Evolutionary conservation across 257 asterid species (phyloP), one percentile per base, ranked within the genome.

Genomic region (Ballota nigra): DNA sequence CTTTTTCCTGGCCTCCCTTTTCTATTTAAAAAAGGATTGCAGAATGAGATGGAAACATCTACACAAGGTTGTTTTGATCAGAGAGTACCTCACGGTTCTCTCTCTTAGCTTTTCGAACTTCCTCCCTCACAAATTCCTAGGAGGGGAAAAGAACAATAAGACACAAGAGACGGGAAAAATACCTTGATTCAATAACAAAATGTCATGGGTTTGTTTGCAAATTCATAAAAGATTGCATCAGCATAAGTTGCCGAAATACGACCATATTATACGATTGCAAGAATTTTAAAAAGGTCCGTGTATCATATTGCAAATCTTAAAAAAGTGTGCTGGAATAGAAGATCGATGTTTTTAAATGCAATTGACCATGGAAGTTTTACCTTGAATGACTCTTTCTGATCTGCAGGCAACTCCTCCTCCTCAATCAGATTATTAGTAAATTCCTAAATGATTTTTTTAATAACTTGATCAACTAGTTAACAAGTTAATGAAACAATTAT

Each of bases 1-100:
- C 74, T 87, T 94, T 82, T 62, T 84, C 76, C 98, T 89, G 57
- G 96, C 90, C 69, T 83, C 94, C 86, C 84, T 88, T 52, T 95
- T 96, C 98, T 92, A 45, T 61, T 65, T 8, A 62, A 63, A 77
- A 66, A 10, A 63, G 8, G 45, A 63, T 18, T 22, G n/a, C 41
- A 20, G 36, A 66, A 33, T 45, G 56, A 29, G n/a, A n/a, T n/a
- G n/a, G 51, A 8, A 34, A 8, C 12, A 38, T 38, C 43, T 34
- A 49, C 57, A 66, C 51, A 58, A 72, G 62, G 18, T 62, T 24
- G 56, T 68, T 23, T 43, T 36, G 38, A 41, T 55, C 57, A 63
- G 26, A 59, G 43, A 33, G 22, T 80, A 89, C 95, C 96, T 86
- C 92, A 45, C 92, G 89, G 18, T 91, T 87, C 66, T 85, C 86